Percentiles rank a stretch among this genome's conserved stretches.
phyloP scores from a whole-genome alignment of 2,329 filamentous ascomycete genomes.

The Aureobasidium leucospermi region DNA sequence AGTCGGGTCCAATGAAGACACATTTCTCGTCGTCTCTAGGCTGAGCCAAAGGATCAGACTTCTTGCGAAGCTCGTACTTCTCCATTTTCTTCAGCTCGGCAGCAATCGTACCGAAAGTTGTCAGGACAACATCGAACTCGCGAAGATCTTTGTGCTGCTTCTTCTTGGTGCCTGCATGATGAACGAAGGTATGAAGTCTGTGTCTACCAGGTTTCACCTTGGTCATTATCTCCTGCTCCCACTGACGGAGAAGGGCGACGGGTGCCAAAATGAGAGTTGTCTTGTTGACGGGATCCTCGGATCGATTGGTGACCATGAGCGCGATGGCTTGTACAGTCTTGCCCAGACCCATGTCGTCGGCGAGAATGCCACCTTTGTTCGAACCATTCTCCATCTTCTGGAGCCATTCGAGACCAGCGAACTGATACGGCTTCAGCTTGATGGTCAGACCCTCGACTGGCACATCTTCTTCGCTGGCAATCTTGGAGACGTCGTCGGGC shows the following conservation, averaged over 20 bases:
- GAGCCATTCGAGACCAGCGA: conserved; percentile 70
- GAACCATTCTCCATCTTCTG: conserved; percentile 63
- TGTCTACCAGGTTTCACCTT: conserved; percentile 55
- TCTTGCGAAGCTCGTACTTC: conserved; percentile 43
- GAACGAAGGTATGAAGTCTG: conserved; percentile 57
- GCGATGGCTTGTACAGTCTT: conserved; percentile 80
- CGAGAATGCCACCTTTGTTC: conserved; percentile 68
- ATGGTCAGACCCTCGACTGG: conserved; percentile 54
- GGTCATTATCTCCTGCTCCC: conserved; percentile 69
- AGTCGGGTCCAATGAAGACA: conserved; percentile 43
- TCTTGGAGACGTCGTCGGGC: conserved; percentile 62
- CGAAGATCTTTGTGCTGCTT: conserved; percentile 55
- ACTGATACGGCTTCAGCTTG: conserved; percentile 72
- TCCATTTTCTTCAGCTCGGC: conserved; percentile 58
- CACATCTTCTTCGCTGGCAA: conserved; percentile 57
- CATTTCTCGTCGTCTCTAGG: conserved; percentile 28
- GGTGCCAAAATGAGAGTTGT: conserved; percentile 80
- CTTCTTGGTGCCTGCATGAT: conserved; percentile 56
- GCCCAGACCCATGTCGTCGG: conserved; percentile 76
- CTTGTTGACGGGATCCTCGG: conserved; percentile 50
- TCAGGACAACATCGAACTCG: conserved; percentile 66
- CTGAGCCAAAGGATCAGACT: conserved; percentile 33
- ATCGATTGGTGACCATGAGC: conserved; percentile 63
- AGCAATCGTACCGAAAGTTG: conserved; percentile 67
- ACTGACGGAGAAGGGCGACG: conserved; percentile 73